Base-by-base conservation (phyloP, 192 early-diverging fungal genomes). In the Linnemannia exigua region DNA sequence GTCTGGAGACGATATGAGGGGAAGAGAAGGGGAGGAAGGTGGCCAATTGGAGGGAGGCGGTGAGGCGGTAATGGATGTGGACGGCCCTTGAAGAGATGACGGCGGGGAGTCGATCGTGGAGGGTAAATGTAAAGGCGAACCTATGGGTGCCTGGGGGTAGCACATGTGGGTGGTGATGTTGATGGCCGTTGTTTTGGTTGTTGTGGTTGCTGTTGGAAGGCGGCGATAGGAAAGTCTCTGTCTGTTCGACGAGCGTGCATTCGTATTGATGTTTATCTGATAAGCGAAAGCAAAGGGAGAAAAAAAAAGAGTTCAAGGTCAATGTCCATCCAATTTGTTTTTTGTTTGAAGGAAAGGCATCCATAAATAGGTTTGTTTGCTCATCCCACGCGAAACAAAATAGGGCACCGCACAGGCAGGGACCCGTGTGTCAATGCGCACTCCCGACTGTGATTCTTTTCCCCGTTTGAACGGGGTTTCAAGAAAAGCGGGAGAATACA, bases 11-110 rank as follows among this genome's bases (percentile, higher is more conserved):
- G 16, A 35, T 31, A 35, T 79, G 54, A 8, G 67, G 77, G 0
- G 82, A 85, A 0, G 54, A 37, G 69, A 85, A 85, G 12, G 77
- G 82, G 19, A 85, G 33, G 51, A 85, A 37, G 3, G 82, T 79
- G 1, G 19, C 16, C 46, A 41, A 7, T 33, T 85, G 82, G 17
- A 85, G 46, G 0, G 82, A 63, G 22, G 82, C 82, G 1, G 67
- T 79, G 19, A 85, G 37, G n/a, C 75, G 82, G 54, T 85, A 85
- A 16, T 75, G 58, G 67, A 85, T 76, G 58, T 46, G 52, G 44
- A 79, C 68, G 51, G 77, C 14, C 36, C n/a, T 69, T 33, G 82
- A 71, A 2, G 82, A 68, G 46, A 85, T 48, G 9, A 85, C 74
- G 48, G 77, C 46, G 6, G 82, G 82, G 1, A 85, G 47, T 67